Conservation (phyloP, 306 rosid genomes). For the Prunus armeniaca region DNA sequence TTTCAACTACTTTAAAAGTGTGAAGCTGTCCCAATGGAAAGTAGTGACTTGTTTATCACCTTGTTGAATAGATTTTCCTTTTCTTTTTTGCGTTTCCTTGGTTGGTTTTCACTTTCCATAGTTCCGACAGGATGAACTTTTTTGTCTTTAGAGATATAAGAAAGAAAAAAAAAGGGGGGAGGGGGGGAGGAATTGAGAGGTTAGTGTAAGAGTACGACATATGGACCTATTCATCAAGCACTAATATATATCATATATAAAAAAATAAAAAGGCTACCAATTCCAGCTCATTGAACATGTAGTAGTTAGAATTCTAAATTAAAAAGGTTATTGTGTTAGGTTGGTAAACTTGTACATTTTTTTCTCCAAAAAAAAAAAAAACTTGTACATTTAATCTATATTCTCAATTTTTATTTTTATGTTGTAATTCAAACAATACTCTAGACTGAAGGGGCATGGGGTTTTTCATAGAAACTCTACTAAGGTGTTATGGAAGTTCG, state of each 20-base stretch:
- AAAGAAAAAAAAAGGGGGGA: too few species aligned
- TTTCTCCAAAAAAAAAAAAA: too few species aligned
- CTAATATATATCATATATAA: too few species aligned
- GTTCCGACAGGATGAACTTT: too few species aligned
- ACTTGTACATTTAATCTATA: too few species aligned
- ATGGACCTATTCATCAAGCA: background rate
- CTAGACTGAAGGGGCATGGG: rapidly evolving
- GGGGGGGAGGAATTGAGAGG: background rate
- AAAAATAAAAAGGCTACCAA: too few species aligned
- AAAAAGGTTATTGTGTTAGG: too few species aligned
- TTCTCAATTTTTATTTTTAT: too few species aligned
- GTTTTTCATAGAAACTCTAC: too few species aligned
- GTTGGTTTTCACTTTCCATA: background rate
- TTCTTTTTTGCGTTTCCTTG: background rate
- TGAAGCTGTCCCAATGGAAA: background rate
- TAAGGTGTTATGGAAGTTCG: rapidly evolving
- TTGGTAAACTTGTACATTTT: too few species aligned
- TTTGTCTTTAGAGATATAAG: background rate
- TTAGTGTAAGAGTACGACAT: background rate
- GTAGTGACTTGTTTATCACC: background rate
- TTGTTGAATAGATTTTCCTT: background rate
- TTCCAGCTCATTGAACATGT: too few species aligned
- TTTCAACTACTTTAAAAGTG: background rate
- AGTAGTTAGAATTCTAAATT: too few species aligned
- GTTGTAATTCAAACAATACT: rapidly evolving